A percentile compares a stretch with the other conserved stretches of the same genome.
phyloP scores from a whole-genome alignment of 2,329 filamentous ascomycete species.

The Aureobasidium sp. region DNA sequence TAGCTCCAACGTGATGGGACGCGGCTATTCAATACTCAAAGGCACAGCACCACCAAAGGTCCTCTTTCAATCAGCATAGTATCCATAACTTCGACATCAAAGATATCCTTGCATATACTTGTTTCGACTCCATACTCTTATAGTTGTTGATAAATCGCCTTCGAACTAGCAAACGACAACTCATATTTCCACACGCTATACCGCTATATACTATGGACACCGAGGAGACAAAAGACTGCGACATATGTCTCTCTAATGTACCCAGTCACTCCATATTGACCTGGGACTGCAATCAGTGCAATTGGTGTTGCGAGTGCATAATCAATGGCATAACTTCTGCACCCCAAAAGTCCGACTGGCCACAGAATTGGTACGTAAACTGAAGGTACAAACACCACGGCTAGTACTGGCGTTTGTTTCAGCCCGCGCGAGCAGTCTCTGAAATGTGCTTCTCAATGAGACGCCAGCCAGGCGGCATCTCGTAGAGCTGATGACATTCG shows the following conservation, averaged over 20 bases:
- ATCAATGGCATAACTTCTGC: background rate
- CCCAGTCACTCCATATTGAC: background rate
- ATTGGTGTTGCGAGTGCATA: background rate
- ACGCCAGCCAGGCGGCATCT: too few species aligned
- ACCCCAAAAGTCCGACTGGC: background rate
- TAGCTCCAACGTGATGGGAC: background rate
- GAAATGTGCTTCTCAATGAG: too few species aligned
- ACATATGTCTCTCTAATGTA: background rate
- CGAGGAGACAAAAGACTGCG: background rate
- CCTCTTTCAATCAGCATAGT: background rate
- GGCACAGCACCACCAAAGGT: too few species aligned
- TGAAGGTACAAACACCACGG: too few species aligned
- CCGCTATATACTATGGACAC: background rate
- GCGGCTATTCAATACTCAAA: background rate
- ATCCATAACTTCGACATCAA: background rate
- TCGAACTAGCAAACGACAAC: background rate
- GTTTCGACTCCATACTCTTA: background rate
- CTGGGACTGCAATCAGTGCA: constrained; percentile 1
- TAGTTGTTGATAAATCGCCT: background rate
- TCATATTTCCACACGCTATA: background rate
- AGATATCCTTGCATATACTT: background rate
- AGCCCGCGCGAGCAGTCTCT: too few species aligned
- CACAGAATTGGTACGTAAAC: background rate
- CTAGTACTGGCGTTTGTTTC: too few species aligned
- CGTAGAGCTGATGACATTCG: too few species aligned